Evolutionary conservation across 768 basidiomycete species (phyloP).

Genomic region (Lentinula lateritia): DNA sequence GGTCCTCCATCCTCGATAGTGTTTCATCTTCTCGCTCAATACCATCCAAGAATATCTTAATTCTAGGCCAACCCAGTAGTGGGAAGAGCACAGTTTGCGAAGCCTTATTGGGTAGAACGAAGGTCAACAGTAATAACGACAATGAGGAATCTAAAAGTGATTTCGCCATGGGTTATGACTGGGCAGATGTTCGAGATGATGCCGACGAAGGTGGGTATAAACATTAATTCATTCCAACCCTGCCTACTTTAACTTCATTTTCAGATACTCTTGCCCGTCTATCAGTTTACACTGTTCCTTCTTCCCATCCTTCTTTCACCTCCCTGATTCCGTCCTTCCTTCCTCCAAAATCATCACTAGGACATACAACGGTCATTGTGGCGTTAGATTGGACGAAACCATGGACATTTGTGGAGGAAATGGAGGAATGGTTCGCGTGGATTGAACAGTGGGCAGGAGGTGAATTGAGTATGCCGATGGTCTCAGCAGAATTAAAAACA

Average conservation of each 20-base stretch:
- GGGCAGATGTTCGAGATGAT: constrained; percentile 86
- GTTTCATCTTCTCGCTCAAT: constrained; percentile 77
- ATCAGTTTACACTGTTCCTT: constrained; percentile 89
- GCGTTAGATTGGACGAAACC: constrained; percentile 94
- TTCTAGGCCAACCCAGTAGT: constrained; percentile 74
- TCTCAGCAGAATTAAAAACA: background rate
- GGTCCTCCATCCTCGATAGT: constrained; percentile 89
- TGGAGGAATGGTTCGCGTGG: constrained; percentile 83
- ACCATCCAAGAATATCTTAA: constrained; percentile 81
- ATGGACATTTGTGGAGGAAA: constrained; percentile 83
- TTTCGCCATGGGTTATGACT: constrained; percentile 90
- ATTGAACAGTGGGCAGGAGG: constrained; percentile 76
- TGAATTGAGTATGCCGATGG: background rate
- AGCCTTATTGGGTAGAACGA: constrained; percentile 68
- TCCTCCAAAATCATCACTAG: constrained; percentile 60
- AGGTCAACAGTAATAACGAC: constrained; percentile 26
- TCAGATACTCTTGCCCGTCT: constrained; percentile 84
- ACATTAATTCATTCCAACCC: background rate
- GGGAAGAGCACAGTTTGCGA: constrained; percentile 76
- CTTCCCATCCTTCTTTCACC: constrained; percentile 65
- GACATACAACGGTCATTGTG: constrained; percentile 76
- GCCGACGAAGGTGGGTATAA: constrained; percentile 79
- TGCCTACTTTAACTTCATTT: background rate
- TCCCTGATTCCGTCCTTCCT: constrained; percentile 73
- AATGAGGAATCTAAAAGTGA: constrained; percentile 36